Base-by-base conservation (phyloP, 148 eudicot genomes). In the Pouteria glomerata region DNA sequence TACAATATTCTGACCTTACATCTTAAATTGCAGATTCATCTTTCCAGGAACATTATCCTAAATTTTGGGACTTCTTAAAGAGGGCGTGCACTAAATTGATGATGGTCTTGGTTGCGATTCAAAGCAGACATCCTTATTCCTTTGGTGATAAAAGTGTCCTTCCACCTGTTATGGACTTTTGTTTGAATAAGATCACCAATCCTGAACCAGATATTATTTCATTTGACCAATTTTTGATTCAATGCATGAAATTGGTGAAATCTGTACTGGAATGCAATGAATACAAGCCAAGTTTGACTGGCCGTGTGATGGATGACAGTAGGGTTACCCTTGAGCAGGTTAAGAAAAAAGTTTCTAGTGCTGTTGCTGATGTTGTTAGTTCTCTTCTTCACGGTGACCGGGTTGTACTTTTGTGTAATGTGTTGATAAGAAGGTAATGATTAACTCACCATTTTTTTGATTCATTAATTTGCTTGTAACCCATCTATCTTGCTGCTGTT, bases 181-280 rank as follows among this genome's bases (percentile, higher is more conserved):
- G 99, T 78, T 78, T 96, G 23, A 88, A 83, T 76, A 88, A 82
- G 80, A 90, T 95, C 78, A 88, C 87, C 51, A 87, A 87, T 76
- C 96, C 96, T 52, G 94, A 85, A 78, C 83, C 96, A 30, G 92
- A 87, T 64, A 62, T 87, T 50, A 48, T 87, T 56, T 87, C 84
- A 48, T 92, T 85, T 77, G 97, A 96, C 79, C 88, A 82, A 77
- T 92, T 96, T 73, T 79, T 88, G 63, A 90, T 96, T 75, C 88
- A 92, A 72, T 96, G 97, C 74, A 89, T 96, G 97, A 82, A 85
- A 69, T 75, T 96, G 83, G 86, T 92, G 70, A 96, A 96, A 78
- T 83, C 90, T 73, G 77, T 89, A 37, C 72, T 96, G 80, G 99
- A 96, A 85, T 88, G 97, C 84, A 96, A 92, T 83, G 99, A 96